Base-by-base conservation (phyloP, 495 filamentous ascomycete species). In the Friedmanniomyces endolithicus region DNA sequence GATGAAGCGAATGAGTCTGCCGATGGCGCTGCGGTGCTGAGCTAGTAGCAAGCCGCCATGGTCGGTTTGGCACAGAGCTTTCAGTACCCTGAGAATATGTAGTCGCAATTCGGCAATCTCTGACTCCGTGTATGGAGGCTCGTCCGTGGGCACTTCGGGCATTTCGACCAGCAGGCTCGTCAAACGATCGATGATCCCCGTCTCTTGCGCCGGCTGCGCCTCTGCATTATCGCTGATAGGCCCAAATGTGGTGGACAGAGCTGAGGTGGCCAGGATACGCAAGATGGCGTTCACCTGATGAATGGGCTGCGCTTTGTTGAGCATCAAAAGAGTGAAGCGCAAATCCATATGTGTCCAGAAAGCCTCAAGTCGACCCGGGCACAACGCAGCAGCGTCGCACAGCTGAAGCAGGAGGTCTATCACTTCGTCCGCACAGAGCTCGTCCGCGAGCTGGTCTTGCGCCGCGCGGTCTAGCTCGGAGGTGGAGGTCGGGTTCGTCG, bases 281-380 rank as follows among this genome's bases (percentile, higher is more conserved):
- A 84, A 63, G 52, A 76, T 78, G 8, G 78, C 64, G n/a, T 71
- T 69, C 45, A 86, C 78, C 40, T 84, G 76, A 1, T 68, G 56
- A n/a, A 84, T 64, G 1, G 75, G 68, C 39, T 74, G 71, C 1
- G 59, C 57, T 59, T 62, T 64, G 50, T 77, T 77, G 20, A 87
- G 68, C 70, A 84, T 78, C 64, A 84, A 74, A 17, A 86, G 63
- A 17, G 81, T 72, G 64, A 85, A 85, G 20, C 81, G 78, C 49
- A 76, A 75, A 16, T 79, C 73, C 41, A 85, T 75, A 24, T 67
- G 59, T 45, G 70, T 69, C 84, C 84, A 88, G 61, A 86, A 81
- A 20, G 59, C 61, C 8, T 72, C 65, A 6, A 77, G 64, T 4
- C 70, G 70, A 19, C 65, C 64, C 12, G 70, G 61, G 16, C 68